phyloP scores from a whole-genome alignment of 768 basidiomycete genomes.

The Russula dissimulans region DNA sequence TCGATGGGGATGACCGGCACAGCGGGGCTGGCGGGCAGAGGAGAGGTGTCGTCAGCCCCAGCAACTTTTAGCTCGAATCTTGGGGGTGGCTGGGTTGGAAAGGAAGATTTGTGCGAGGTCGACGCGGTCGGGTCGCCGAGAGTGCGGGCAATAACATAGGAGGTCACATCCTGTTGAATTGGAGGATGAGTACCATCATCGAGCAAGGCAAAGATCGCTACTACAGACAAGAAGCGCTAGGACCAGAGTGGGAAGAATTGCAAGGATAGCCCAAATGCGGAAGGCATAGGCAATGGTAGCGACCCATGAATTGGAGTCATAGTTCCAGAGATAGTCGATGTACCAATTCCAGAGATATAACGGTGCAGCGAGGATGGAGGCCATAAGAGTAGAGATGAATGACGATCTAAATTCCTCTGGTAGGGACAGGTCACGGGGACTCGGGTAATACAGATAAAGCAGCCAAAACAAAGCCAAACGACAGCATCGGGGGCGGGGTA shows the following conservation, averaged over 20 bases:
- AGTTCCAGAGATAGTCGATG: constrained; percentile 53
- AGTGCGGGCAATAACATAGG: constrained; percentile 76
- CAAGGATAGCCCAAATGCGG: constrained; percentile 52
- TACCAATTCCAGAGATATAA: constrained; percentile 51
- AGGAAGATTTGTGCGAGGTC: constrained; percentile 44
- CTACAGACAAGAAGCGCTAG: constrained; percentile 57
- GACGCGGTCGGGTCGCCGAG: constrained; percentile 68
- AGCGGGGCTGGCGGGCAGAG: background rate
- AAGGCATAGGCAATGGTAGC: constrained; percentile 51
- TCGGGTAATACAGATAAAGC: background rate
- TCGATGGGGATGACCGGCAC: background rate
- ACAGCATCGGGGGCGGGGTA: too few species aligned
- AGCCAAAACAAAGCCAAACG: background rate
- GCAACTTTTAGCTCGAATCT: background rate
- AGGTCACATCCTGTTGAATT: constrained; percentile 57
- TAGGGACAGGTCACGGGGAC: background rate
- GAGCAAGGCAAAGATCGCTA: too few species aligned
- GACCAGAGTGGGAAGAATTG: constrained; percentile 41
- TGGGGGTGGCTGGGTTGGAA: background rate
- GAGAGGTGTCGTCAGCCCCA: constrained; percentile 6
- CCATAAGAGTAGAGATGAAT: background rate
- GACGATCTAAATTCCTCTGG: background rate
- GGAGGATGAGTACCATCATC: too few species aligned
- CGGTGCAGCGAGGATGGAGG: too few species aligned
- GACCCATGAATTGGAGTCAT: constrained; percentile 58